Evolutionary conservation across 2,329 filamentous ascomycete genomes (phyloP).

Genomic region (Hysterium pulicare): DNA sequence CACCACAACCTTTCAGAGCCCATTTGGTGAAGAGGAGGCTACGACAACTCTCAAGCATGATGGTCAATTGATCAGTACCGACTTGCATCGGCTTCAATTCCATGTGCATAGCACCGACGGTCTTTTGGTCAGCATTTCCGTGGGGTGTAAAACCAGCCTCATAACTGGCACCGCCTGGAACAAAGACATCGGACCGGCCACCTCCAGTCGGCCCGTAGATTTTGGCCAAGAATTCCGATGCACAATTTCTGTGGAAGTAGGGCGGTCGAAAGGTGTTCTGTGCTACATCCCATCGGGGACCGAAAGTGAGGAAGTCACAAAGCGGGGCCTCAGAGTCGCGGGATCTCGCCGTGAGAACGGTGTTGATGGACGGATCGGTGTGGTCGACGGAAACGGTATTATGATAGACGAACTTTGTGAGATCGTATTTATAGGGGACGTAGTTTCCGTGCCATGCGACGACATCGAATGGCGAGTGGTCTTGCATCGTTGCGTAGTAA

Average conservation of each 20-base stretch:
- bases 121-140: conserved; percentile 55
- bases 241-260: conserved; percentile 64
- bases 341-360: conserved; percentile 58
- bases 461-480: conserved; percentile 73
- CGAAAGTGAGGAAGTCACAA: conserved; percentile 64
- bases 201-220: conserved; percentile 57
- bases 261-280: conserved; percentile 57
- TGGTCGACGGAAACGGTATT: conserved; percentile 73
- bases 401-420: conserved; percentile 72
- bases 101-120: no score
- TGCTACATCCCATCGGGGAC: conserved; percentile 60
- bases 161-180: conserved; percentile 59
- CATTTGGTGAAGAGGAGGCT: no score
- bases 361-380: conserved; percentile 75
- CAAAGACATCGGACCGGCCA: conserved; percentile 52
- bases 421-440: conserved; percentile 73
- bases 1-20: no score
- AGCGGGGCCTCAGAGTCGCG: conserved; percentile 59
- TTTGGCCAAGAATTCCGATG: conserved; percentile 65
- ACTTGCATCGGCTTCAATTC: no score
- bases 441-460: conserved; percentile 80
- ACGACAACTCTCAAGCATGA: no score
- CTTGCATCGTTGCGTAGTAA: conserved; percentile 63
- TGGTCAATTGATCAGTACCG: no score
- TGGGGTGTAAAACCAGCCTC: conserved; percentile 73